Percentiles rank a stretch among this genome's conserved stretches.
Conservation (phyloP, 1,284 basidiomycete genomes). For the Malassezia sp. region DNA sequence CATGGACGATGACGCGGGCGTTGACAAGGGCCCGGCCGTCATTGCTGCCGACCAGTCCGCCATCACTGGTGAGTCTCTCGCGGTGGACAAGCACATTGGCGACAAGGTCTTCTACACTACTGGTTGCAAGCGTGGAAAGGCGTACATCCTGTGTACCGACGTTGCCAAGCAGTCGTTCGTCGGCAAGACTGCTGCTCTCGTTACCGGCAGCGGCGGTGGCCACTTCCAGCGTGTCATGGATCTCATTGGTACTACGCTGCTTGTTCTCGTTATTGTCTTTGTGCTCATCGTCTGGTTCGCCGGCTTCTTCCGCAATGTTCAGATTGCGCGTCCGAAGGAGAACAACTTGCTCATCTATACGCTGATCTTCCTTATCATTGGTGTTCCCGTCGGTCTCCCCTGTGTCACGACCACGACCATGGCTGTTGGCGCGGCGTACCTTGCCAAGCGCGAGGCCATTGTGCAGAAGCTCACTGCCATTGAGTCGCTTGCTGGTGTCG, state of each 20-base stretch:
- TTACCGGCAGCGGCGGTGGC: slow-evolving; percentile 48
- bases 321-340: slow-evolving; percentile 50
- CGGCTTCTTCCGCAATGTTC: slow-evolving; percentile 51
- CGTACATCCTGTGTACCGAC: slow-evolving; percentile 50
- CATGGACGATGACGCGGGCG: slow-evolving; percentile 47
- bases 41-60: slow-evolving; percentile 53
- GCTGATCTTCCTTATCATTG: slow-evolving; percentile 52
- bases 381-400: slow-evolving; percentile 55
- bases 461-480: slow-evolving; percentile 57
- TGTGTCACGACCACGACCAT: slow-evolving; percentile 53
- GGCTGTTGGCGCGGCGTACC: slow-evolving; percentile 54
- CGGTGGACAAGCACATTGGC: slow-evolving; percentile 54
- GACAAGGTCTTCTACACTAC: slow-evolving; percentile 51
- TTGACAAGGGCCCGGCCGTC: slow-evolving; percentile 51
- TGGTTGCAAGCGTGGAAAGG: slow-evolving; percentile 53
- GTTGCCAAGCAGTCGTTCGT: slow-evolving; percentile 52
- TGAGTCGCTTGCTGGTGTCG: slow-evolving; percentile 55
- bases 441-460: slow-evolving; percentile 54
- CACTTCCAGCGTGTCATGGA: slow-evolving; percentile 53
- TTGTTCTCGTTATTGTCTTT: slow-evolving; percentile 53
- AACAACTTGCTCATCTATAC: slow-evolving; percentile 53
- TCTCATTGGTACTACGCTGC: slow-evolving; percentile 51
- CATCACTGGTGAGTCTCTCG: slow-evolving; percentile 54
- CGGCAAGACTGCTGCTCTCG: slow-evolving; percentile 51
- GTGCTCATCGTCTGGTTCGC: slow-evolving; percentile 50